Evolutionary conservation across 352 stramenopile species (phyloP).

Genomic region (Phytophthora fragariae): DNA sequence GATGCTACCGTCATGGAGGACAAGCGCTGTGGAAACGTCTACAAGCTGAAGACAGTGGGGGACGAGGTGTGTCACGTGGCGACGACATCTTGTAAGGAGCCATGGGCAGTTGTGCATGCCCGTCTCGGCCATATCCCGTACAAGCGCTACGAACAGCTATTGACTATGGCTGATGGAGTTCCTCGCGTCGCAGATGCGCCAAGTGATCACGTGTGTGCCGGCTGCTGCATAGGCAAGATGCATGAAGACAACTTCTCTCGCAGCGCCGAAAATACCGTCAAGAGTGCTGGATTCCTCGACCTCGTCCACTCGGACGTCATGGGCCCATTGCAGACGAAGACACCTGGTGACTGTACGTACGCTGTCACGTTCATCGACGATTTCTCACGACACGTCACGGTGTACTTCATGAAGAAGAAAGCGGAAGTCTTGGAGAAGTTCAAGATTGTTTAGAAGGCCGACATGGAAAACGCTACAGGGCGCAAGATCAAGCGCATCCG

Average conservation of each 20-base stretch:
- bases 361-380: conserved; percentile 32
- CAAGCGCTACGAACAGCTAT: conserved; percentile 16
- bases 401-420: conserved; percentile 24
- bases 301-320: conserved; percentile 27
- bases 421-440: background rate
- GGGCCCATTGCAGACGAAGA: conserved; percentile 28
- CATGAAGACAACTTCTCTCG: conserved; percentile 3
- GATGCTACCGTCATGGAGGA: conserved; percentile 23
- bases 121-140: conserved; percentile 18
- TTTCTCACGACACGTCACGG: conserved; percentile 21
- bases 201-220: background rate
- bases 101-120: conserved; percentile 13
- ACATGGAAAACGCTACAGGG: background rate
- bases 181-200: background rate
- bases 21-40: conserved; percentile 23
- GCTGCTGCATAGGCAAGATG: conserved; percentile 27
- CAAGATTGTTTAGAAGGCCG: background rate
- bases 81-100: conserved; percentile 12
- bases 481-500: background rate
- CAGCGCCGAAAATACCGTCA: conserved; percentile 12
- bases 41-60: conserved; percentile 30
- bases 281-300: conserved; percentile 17
- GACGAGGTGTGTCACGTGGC: conserved; percentile 16
- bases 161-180: conserved; percentile 18
- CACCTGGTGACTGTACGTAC: conserved; percentile 17